These are phyloP conservation scores for Sarocladiaceae sp. DNA, from an alignment of 2,329 filamentous ascomycete species.

Conservation along the genomic window DNA sequence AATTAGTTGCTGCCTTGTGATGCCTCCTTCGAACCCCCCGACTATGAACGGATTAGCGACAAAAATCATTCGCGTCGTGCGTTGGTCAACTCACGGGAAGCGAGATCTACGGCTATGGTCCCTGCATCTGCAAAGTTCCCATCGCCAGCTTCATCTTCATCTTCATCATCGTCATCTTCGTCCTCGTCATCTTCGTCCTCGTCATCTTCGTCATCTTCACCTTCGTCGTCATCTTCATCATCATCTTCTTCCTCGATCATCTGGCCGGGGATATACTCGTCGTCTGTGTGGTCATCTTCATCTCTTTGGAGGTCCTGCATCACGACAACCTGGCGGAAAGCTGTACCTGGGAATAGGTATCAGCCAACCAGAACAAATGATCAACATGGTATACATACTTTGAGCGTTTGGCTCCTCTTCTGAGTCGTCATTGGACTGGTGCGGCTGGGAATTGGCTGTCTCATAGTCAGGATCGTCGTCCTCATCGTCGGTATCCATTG, in stretches of 20 bases:
- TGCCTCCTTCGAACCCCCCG: background rate
- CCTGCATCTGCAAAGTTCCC: conserved; percentile 19
- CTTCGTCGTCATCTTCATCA: conserved; percentile 12
- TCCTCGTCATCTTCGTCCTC: conserved; percentile 12
- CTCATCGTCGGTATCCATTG: no score
- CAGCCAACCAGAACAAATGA: no score
- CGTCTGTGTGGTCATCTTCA: conserved; percentile 7
- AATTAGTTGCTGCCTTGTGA: conserved; percentile 1
- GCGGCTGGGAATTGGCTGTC: background rate
- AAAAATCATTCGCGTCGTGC: conserved; percentile 19
- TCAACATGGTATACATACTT: no score
- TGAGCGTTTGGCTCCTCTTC: background rate
- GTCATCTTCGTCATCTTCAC: background rate
- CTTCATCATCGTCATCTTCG: conserved; percentile 16
- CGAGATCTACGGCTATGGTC: conserved; percentile 12
- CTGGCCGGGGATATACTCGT: background rate
- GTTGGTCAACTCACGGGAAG: conserved; percentile 16
- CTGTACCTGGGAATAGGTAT: no score
- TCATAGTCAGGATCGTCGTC: background rate
- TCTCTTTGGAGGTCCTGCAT: no score
- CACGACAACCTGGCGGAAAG: no score
- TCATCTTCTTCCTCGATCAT: conserved; percentile 10
- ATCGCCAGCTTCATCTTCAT: conserved; percentile 24
- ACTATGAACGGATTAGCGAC: background rate
- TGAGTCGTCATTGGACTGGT: background rate